These are phyloP conservation scores for Termitomyces titanicus DNA, from an alignment of 768 basidiomycete genomes.

Conservation along the genomic window DNA sequence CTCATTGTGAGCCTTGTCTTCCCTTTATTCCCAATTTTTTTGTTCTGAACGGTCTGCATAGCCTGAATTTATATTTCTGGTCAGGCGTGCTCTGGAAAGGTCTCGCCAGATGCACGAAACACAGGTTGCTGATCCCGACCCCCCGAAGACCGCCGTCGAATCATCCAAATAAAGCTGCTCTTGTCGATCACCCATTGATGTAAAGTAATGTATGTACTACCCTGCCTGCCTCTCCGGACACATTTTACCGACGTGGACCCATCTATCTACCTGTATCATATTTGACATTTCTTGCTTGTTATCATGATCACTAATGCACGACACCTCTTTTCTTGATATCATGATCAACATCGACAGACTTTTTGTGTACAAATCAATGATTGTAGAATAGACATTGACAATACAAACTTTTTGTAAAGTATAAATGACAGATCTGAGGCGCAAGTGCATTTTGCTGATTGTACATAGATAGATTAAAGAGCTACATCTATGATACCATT, in stretches of 20 bases:
- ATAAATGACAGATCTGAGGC: no score
- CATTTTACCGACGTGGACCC: neutral
- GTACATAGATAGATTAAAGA: neutral
- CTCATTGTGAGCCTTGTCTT: neutral
- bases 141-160: no score
- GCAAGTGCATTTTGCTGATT: no score
- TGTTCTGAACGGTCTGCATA: neutral
- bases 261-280: neutral
- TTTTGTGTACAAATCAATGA: no score
- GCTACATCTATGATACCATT: conserved; percentile 2
- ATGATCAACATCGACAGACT: no score
- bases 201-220: neutral
- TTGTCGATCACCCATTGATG: neutral
- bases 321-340: neutral
- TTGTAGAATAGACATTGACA: no score
- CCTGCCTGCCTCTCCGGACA: neutral
- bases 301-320: no score
- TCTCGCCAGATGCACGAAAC: neutral
- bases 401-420: no score
- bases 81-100: neutral
- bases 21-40: neutral
- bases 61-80: neutral
- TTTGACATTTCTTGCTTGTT: neutral
- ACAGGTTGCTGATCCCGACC: neutral
- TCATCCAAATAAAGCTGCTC: no score